Evolutionary conservation across 805 yeast genomes (phyloP), one percentile per base, ranked within the genome.

Genomic region (Candida anglica): DNA sequence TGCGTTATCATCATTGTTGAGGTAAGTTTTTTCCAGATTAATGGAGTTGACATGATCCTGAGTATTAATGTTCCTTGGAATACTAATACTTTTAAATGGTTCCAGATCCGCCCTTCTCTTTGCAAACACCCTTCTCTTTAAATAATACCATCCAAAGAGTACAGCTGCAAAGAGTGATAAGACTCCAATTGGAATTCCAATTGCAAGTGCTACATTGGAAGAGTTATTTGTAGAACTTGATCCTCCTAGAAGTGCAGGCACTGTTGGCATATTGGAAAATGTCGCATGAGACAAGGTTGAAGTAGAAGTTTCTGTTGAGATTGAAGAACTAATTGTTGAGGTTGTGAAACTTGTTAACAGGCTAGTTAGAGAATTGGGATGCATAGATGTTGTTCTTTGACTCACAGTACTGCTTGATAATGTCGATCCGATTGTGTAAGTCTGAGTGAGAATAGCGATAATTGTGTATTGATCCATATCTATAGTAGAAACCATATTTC

Each of bases 161-260:
- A 39, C 51, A 25, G 50, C 29, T 5, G 50, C 42, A 31, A 56
- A 43, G 16, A 57, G 18, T 9, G 42, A 40, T 22, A 62, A 39
- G n/a, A 52, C 40, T 13, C 58, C 62, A 31, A 56, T 40, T 19
- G 59, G 62, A 32, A 55, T 47, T 9, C 65, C 66, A 39, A 55
- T 56, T 33, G 52, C 62, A 56, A 46, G 38, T 3, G 65, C 66
- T 15, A 60, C 41, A 11, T 48, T 47, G 19, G 44, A 24, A 4
- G 52, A 44, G 8, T 23, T 19, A n/a, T n/a, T n/a, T 17, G 30
- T 27, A 9, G 38, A 30, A 13, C 37, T 16, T 20, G 32, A 13
- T 6, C 9, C 6, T 10, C n/a, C n/a, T n/a, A n/a, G n/a, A n/a
- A n/a, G n/a, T n/a, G n/a, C n/a, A n/a, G n/a, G n/a, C n/a, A n/a